Percentiles rank a stretch among this genome's conserved stretches.
phyloP scores from a whole-genome alignment of 2,329 filamentous ascomycete species.

The Sphaerulina populicola region DNA sequence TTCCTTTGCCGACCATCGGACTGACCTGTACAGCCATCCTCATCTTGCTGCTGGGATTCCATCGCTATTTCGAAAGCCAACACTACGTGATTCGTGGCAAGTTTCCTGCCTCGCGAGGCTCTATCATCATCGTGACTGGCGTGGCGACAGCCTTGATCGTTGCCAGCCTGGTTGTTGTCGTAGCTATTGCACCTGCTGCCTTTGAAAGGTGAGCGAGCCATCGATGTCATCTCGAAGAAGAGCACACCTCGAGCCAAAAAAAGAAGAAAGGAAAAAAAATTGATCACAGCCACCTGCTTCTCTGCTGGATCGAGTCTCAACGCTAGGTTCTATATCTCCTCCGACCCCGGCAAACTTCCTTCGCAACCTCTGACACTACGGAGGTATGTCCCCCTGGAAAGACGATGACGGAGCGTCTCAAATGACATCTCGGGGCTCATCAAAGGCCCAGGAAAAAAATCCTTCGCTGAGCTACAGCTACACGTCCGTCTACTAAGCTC shows the following conservation, averaged over 20 bases:
- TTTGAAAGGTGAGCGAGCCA: conserved; percentile 31
- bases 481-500: not conserved
- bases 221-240: no score
- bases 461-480: not conserved
- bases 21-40: conserved; percentile 48
- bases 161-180: conserved; percentile 51
- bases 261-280: no score
- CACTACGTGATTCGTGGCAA: conserved; percentile 72
- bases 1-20: not conserved
- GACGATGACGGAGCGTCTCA: not conserved
- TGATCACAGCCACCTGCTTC: not conserved
- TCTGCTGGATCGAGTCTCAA: not conserved
- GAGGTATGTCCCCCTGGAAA: not conserved
- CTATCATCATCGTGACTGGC: conserved; percentile 59
- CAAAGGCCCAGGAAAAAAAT: not conserved
- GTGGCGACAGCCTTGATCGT: conserved; percentile 55
- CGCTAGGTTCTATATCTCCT: not conserved
- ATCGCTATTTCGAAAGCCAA: conserved; percentile 69
- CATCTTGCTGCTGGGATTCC: conserved; percentile 66
- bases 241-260: not conserved
- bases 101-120: conserved; percentile 69
- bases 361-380: not conserved
- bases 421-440: not conserved
- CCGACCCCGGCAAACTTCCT: not conserved
- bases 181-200: conserved; percentile 45